Percentiles rank a stretch among this genome's conserved stretches.
These are phyloP conservation scores for Eimeria praecox DNA, from an alignment of 169 alveolate species.

Conservation along the genomic window DNA sequence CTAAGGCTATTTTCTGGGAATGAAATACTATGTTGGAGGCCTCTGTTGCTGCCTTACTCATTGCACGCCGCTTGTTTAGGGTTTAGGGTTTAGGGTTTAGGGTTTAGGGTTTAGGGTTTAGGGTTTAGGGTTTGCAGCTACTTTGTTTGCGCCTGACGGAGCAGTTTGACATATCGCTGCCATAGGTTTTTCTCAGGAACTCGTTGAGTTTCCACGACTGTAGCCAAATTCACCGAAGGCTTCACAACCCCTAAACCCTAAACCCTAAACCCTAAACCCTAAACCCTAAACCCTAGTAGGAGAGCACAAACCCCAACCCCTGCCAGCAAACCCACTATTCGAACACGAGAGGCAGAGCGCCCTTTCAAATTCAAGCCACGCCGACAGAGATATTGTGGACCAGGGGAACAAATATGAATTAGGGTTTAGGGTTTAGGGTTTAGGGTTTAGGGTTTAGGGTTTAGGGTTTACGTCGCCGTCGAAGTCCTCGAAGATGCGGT, in stretches of 20 bases:
- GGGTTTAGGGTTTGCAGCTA: neutral
- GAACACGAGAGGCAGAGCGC: neutral
- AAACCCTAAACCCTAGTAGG: neutral
- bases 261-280: neutral
- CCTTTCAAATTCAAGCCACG: neutral
- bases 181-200: conserved; percentile 19
- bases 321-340: neutral
- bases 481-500: conserved; percentile 43
- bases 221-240: neutral
- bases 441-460: conserved; percentile 18
- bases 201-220: conserved; percentile 34
- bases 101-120: conserved; percentile 17
- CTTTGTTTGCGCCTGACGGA: conserved; percentile 47
- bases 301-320: neutral
- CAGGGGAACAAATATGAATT: neutral
- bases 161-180: conserved; percentile 26
- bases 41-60: neutral
- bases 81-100: conserved; percentile 8
- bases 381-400: neutral
- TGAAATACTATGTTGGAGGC: neutral
- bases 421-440: conserved; percentile 4
- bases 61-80: neutral
- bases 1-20: neutral
- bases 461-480: conserved; percentile 42
- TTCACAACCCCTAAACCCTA: neutral